phyloP scores from a whole-genome alignment of 2,329 filamentous ascomycete species.

The Microsporum canis region DNA sequence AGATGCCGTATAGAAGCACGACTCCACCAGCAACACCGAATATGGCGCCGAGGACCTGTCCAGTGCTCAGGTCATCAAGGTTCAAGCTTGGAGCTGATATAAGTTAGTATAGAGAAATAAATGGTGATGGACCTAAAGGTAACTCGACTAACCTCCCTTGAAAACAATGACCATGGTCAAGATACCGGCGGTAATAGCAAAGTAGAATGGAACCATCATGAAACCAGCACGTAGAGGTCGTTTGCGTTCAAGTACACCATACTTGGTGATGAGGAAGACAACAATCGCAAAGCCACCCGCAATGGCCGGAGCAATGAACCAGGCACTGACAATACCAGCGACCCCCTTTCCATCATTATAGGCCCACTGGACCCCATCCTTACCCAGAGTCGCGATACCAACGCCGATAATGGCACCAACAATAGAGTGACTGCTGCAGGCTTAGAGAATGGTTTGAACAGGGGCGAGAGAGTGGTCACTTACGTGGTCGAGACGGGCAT shows the following conservation, averaged over 20 bases:
- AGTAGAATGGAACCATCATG: slow-evolving; percentile 40
- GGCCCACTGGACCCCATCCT: slow-evolving; percentile 28
- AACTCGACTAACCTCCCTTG: slow-evolving; percentile 25
- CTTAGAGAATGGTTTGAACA: neutral
- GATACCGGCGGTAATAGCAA: slow-evolving; percentile 39
- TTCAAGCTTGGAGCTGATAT: slow-evolving; percentile 10
- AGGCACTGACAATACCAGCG: slow-evolving; percentile 39
- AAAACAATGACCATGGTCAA: slow-evolving; percentile 48
- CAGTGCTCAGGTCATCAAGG: slow-evolving; percentile 23
- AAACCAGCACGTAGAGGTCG: slow-evolving; percentile 42
- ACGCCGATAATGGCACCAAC: slow-evolving; percentile 29
- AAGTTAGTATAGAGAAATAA: neutral
- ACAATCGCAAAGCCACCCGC: slow-evolving; percentile 39
- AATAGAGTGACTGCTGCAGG: slow-evolving; percentile 22
- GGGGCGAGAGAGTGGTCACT: neutral
- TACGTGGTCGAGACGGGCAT: slow-evolving; percentile 33
- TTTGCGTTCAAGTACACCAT: slow-evolving; percentile 38
- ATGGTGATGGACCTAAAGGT: slow-evolving; percentile 18
- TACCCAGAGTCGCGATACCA: slow-evolving; percentile 21
- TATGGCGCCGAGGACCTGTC: slow-evolving; percentile 21
- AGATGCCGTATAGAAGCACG: slow-evolving; percentile 22
- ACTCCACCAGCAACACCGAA: slow-evolving; percentile 26
- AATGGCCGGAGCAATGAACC: slow-evolving; percentile 41
- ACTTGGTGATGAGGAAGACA: slow-evolving; percentile 42
- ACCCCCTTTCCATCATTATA: slow-evolving; percentile 35